Evolutionary conservation across 441 rosid genomes (phyloP).

Genomic region (Croton laevigatus): DNA sequence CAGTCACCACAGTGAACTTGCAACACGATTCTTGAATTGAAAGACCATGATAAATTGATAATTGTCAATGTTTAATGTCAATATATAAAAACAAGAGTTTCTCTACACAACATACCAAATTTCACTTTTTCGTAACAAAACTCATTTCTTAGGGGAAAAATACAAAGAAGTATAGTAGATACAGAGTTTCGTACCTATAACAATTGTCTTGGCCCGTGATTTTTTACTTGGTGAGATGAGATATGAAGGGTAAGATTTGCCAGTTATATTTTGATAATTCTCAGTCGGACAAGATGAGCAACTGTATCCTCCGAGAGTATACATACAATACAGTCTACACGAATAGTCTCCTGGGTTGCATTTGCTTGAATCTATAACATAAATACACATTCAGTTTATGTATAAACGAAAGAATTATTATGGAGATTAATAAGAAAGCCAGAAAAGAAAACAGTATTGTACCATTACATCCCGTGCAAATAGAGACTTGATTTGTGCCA

Average conservation of each 20-base stretch:
- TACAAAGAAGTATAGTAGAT: too few relatives aligned
- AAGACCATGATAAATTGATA: neutral
- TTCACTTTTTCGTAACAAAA: too few relatives aligned
- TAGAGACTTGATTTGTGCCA: neutral
- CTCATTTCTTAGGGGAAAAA: too few relatives aligned
- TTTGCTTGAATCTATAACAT: neutral
- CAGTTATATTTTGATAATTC: neutral
- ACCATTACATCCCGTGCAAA: conserved; percentile 13
- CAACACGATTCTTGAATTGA: neutral
- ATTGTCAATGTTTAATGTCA: too few relatives aligned
- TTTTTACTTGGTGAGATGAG: neutral
- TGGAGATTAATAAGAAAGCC: too few relatives aligned
- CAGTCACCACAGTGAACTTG: neutral
- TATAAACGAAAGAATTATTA: too few relatives aligned
- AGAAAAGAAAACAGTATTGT: neutral
- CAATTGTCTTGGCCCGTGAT: conserved; percentile 2
- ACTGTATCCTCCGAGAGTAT: neutral
- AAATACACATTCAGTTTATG: neutral
- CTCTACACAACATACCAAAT: too few relatives aligned
- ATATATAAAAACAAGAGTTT: too few relatives aligned
- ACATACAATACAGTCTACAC: conserved; percentile 13
- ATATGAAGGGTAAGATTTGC: neutral
- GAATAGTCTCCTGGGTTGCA: neutral
- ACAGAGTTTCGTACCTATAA: conserved; percentile 15
- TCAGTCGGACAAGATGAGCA: conserved; percentile 16